A percentile compares a stretch with the other conserved stretches of the same genome.
Evolutionary conservation across 1,284 basidiomycete genomes (phyloP).

Genomic region (Sporisorium iseilematis-ciliati): DNA sequence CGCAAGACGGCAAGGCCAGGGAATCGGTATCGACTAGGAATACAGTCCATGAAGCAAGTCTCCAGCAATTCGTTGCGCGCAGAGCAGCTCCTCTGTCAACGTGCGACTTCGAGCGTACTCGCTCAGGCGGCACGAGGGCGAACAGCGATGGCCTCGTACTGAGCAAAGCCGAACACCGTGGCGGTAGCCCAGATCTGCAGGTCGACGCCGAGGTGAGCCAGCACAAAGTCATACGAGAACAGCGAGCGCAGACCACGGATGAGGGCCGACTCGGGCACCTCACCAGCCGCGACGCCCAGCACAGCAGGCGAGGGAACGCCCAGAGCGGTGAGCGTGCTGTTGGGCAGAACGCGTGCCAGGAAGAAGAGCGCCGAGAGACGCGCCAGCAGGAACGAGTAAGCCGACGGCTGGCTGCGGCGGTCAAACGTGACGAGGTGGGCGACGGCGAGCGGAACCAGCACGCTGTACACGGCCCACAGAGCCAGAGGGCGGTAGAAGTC

Average conservation of each 20-base stretch:
- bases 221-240: slow-evolving; percentile 52
- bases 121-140: slow-evolving; percentile 47
- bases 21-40: slow-evolving; percentile 16
- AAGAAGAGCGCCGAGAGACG: slow-evolving; percentile 58
- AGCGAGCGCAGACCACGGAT: slow-evolving; percentile 33
- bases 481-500: slow-evolving; percentile 56
- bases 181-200: slow-evolving; percentile 58
- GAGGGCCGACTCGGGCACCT: slow-evolving; percentile 43
- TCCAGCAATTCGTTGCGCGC: background rate
- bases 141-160: slow-evolving; percentile 51
- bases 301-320: slow-evolving; percentile 38
- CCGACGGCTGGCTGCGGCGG: slow-evolving; percentile 51
- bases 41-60: slow-evolving; percentile 10
- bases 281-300: slow-evolving; percentile 56
- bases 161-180: slow-evolving; percentile 49
- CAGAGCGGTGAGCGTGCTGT: slow-evolving; percentile 39
- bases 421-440: slow-evolving; percentile 62
- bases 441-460: slow-evolving; percentile 51
- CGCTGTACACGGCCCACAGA: slow-evolving; percentile 59
- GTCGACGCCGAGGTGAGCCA: slow-evolving; percentile 43
- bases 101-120: background rate
- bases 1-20: slow-evolving; percentile 1
- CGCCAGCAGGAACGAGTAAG: slow-evolving; percentile 54
- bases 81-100: background rate
- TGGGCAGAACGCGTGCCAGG: slow-evolving; percentile 42